Base-by-base conservation (phyloP, 2,329 filamentous ascomycete genomes). In the Xylariomycetidae sp. region DNA sequence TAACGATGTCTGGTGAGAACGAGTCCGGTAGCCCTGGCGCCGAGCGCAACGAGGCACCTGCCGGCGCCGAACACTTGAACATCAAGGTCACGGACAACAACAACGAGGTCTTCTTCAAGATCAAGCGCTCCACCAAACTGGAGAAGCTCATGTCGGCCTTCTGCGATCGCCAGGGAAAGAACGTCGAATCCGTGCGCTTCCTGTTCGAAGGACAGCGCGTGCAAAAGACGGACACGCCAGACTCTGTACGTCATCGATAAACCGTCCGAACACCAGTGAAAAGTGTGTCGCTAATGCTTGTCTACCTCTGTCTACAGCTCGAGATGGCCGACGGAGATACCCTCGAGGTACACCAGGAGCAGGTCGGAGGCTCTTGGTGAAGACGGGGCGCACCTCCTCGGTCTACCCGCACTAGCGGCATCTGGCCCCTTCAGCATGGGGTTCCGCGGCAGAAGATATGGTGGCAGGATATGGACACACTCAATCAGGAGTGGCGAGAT, bases 31-130 rank as follows among this genome's bases (percentile, higher is more conserved):
- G 63, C 49, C 66, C 67, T 35, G 52, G 54, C 33, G 60, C 59
- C 25, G 59, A 59, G 42, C 59, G 60, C 34, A 52, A 48, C 31
- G 57, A 65, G 33, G 60, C 60, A 17, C 60, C 65, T 19, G 54
- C 64, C 32, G 65, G 68, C 16, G 65, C 68, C 35, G 68, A 96
- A 65, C 92, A 98, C 63, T 72, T 98, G 5, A 98, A 98, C 67
- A 96, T 98, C 68, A 98, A 98, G 62, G 92, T 98, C 10, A 96
- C 92, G 0, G 92, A 98, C 53, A 95, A 94, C 68, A 95, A 95
- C 69, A 98, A 98, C 60, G 92, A 98, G 60, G 90, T 98, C 52
- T 98, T 96, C 64, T 98, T 98, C 73, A 98, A 98, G 73, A 98
- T 98, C 69, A 98, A 98, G 81, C 79, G 89, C 23, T 88, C 83